Conservation (phyloP, 78 protist genomes). For the Paulinella micropora region DNA sequence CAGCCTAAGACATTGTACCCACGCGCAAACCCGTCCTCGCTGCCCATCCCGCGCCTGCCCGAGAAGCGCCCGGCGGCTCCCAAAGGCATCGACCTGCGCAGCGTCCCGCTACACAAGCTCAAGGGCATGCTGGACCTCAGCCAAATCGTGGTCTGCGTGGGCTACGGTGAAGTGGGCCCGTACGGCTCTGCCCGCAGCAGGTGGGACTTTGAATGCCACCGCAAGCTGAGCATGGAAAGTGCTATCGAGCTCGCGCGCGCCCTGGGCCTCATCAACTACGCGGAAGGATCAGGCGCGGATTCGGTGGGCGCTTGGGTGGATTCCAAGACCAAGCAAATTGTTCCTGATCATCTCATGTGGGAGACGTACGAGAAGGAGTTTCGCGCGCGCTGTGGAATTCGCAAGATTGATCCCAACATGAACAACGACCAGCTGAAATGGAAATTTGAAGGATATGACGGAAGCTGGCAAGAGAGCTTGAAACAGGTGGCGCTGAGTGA, state of each 20-base stretch:
- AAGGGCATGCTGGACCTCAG: constrained; percentile 31
- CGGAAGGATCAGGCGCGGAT: neutral
- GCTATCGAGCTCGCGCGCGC: constrained; percentile 50
- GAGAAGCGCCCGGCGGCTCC: too few species aligned
- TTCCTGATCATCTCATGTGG: constrained; percentile 23
- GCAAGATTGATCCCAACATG: constrained; percentile 48
- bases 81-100: too few species aligned
- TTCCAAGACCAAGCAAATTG: constrained; percentile 13
- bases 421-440: too few species aligned
- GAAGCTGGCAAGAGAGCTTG: constrained; percentile 23
- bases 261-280: constrained; percentile 37
- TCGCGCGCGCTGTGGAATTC: constrained; percentile 36
- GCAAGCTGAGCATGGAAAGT: constrained; percentile 49
- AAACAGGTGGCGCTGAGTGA: constrained; percentile 36
- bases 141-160: constrained; percentile 31
- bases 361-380: constrained; percentile 25
- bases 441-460: constrained; percentile 50
- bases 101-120: too few species aligned
- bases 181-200: constrained; percentile 36
- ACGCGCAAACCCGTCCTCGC: neutral
- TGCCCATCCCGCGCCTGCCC: too few species aligned
- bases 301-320: constrained; percentile 48
- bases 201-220: constrained; percentile 18
- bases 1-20: neutral
- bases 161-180: constrained; percentile 61